Conservation (phyloP, 306 rosid species). For the Vigna unguiculata region DNA sequence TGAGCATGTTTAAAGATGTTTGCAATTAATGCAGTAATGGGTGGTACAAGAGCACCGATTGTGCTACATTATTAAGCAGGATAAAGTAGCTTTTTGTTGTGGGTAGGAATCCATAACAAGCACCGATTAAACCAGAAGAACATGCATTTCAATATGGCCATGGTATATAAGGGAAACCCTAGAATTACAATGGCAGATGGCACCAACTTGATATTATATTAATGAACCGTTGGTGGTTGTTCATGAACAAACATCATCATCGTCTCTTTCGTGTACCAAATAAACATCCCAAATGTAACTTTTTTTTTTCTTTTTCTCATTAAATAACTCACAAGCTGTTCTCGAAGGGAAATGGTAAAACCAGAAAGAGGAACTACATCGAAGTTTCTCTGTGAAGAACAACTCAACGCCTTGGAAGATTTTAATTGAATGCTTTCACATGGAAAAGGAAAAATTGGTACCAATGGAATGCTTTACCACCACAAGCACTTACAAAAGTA, state of each 20-base stretch:
- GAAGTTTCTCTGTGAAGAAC: background rate
- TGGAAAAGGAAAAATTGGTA: background rate
- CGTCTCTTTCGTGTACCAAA: background rate
- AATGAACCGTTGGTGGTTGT: conserved; percentile 42
- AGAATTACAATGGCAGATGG: too few relatives aligned
- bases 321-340: too few relatives aligned
- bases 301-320: too few relatives aligned
- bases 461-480: background rate
- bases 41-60: background rate
- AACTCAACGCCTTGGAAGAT: background rate
- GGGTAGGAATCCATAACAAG: background rate
- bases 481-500: background rate
- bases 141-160: background rate
- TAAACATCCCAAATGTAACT: background rate
- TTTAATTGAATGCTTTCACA: conserved; percentile 27
- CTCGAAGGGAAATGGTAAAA: background rate
- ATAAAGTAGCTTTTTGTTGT: background rate
- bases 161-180: background rate
- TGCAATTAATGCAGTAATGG: background rate
- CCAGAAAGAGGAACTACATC: background rate
- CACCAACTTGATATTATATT: conserved; percentile 12
- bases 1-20: too few relatives aligned
- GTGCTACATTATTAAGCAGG: background rate
- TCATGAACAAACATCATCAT: background rate
- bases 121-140: background rate